phyloP scores from a whole-genome alignment of 345 rosid species.

The Citrus unshiu region DNA sequence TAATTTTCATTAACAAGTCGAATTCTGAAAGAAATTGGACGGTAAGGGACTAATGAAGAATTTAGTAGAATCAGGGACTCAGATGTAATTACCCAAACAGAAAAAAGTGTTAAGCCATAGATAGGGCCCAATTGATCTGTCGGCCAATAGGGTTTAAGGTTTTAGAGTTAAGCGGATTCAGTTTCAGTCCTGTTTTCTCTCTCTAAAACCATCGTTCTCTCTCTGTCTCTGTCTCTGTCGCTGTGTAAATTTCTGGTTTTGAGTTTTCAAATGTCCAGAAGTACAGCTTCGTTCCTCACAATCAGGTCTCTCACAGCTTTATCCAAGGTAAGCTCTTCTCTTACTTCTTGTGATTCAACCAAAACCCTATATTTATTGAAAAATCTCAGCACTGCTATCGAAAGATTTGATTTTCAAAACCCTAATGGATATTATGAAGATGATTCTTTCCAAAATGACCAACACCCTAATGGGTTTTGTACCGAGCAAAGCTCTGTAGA shows the following conservation, averaged over 20 bases:
- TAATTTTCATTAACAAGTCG: no score
- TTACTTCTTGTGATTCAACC: slow-evolving; percentile 19
- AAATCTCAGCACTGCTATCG: slow-evolving; percentile 41
- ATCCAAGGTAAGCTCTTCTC: slow-evolving; percentile 29
- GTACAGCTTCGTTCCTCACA: slow-evolving; percentile 27
- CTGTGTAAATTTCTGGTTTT: not conserved
- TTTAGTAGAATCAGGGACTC: no score
- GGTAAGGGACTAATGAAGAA: no score
- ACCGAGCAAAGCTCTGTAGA: slow-evolving; percentile 17
- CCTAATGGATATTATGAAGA: slow-evolving; percentile 13
- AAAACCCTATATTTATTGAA: slow-evolving; percentile 17
- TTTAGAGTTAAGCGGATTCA: not conserved
- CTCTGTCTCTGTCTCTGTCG: not conserved
- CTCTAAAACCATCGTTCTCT: not conserved
- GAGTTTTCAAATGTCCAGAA: slow-evolving; percentile 35
- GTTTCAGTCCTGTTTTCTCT: not conserved
- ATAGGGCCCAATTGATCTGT: not conserved
- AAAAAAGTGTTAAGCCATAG: no score
- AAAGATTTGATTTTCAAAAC: slow-evolving; percentile 40
- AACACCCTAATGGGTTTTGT: slow-evolving; percentile 15
- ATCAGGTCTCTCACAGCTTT: slow-evolving; percentile 24
- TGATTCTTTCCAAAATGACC: slow-evolving; percentile 11
- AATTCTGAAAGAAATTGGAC: no score
- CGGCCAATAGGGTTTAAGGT: not conserved
- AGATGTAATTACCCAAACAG: no score